Evolutionary conservation across 352 stramenopile species (phyloP), one percentile per base, ranked within the genome.

Genomic region (Phytophthora tubulina): DNA sequence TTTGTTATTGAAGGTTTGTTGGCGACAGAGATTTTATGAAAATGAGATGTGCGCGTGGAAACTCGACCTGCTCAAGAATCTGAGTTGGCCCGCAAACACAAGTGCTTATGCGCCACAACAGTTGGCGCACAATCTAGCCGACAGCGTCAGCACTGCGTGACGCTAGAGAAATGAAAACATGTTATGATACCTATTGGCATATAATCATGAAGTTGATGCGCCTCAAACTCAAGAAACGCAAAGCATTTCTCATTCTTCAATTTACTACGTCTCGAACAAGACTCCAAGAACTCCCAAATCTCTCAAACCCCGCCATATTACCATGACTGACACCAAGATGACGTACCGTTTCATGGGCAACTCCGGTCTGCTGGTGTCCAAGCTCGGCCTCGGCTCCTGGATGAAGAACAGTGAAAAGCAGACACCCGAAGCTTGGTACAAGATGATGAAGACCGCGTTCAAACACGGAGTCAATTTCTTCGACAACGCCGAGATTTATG

Each of bases 281-380:
- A 21, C 39, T 27, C 21, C 39, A 45, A 5, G 13, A 10, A 17
- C 39, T 17, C 21, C 21, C 1, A 27, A 27, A 27, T 27, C 21
- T 27, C 21, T 27, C 21, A 27, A 27, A 27, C 21, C 21, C 21
- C 21, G 21, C 21, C 21, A 27, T 27, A 27, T 27, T 27, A 27
- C 21, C 21, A 45, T 45, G 39, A 11, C 33, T 44, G 15, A 36
- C 3, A 51, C 50, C 69, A 80, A 80, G 62, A 86, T 85, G 78
- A 80, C 80, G 56, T 79, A 85, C 54, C 74, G 77, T 50, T 84
- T 80, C 64, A 67, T 88, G 14, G 80, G 80, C 27, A 72, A 86
- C 56, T 69, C 69, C 1, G 78, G 79, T 35, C 61, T 87, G 38
- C 57, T 87, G 1, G 80, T 87, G 6, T 87, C 77, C 38, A 73